Conservation (phyloP, 345 rosid genomes). For the Brassica nigra region DNA sequence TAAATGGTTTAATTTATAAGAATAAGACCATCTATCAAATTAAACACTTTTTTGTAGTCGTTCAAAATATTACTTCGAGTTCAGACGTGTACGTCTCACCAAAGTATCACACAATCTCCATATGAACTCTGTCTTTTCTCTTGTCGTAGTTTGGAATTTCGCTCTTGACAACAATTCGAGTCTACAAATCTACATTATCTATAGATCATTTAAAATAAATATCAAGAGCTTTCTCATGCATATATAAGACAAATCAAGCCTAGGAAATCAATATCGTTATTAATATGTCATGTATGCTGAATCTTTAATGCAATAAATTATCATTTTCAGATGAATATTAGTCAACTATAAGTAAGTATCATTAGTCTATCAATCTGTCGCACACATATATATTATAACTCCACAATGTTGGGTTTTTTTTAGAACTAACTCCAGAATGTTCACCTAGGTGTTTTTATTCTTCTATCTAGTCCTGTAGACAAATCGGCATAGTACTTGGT, state of each 20-base stretch:
- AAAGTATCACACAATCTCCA: slow-evolving; percentile 1
- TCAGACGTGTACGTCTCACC: slow-evolving; percentile 27
- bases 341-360: slow-evolving; percentile 8
- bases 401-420: not conserved
- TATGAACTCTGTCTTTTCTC: slow-evolving; percentile 8
- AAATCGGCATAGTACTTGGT: not conserved
- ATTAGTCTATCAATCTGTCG: not conserved
- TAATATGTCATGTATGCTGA: not conserved
- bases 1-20: slow-evolving; percentile 17
- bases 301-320: slow-evolving; percentile 2
- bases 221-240: slow-evolving; percentile 8
- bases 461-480: not conserved
- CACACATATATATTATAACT: not conserved
- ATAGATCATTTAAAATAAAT: not conserved
- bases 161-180: slow-evolving; percentile 8
- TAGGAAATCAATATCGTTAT: not conserved
- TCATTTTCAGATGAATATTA: slow-evolving; percentile 2
- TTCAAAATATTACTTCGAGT: slow-evolving; percentile 9
- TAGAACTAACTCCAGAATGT: not conserved
- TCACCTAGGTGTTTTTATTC: not conserved
- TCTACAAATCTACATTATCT: slow-evolving; percentile 19
- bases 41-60: slow-evolving; percentile 2
- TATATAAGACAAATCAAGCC: slow-evolving; percentile 12
- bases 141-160: not conserved
- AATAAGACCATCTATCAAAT: slow-evolving; percentile 17